Base-by-base conservation (phyloP, 2,329 filamentous ascomycete species). In the Orbilia brochopaga region DNA sequence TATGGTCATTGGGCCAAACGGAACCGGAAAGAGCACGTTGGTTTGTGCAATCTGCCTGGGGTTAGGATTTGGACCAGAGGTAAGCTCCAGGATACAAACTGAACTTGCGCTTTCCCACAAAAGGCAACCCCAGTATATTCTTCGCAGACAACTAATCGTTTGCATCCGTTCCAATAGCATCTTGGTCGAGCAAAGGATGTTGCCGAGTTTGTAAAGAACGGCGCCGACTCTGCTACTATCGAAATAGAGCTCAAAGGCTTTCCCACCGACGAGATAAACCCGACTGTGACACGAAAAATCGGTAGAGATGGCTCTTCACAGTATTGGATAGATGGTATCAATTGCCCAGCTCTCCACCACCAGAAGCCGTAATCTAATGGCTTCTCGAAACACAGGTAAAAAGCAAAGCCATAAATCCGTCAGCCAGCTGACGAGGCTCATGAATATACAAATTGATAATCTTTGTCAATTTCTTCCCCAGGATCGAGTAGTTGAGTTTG, bases 1-100 rank as follows among this genome's bases (percentile, higher is more conserved):
- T 79, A 97, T 99, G 93, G 88, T 99, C 59, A 96, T 99, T 76
- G 94, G 94, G 0, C 94, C 94, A n/a, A 99, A 99, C 77, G 94
- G 94, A 35, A 97, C 94, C 0, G 94, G 94, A 62, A 99, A 99
- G 81, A 97, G 93, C 80, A 97, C 94, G 0, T 83, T 99, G 24
- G 93, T 99, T 48, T 99, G 94, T 80, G 94, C 94, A 50, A 96
- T 99, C 75, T 97, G 94, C 78, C 81, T 99, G 13, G 94, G 94
- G 1, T 82, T 99, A 24, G 94, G 94, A 53, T 97, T 89, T 83
- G 85, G 87, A 32, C 87, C 92, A 23, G 86, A 80, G 78, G 83
- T 84, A 81, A 77, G 79, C 58, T 59, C 57, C 50, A 70, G 37
- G 24, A 46, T 56, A 46, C 30, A 52, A 32, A 3, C 19, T 27